Conservation (phyloP, 139 green algal genomes). For the Chlamydomonas eustigma region DNA sequence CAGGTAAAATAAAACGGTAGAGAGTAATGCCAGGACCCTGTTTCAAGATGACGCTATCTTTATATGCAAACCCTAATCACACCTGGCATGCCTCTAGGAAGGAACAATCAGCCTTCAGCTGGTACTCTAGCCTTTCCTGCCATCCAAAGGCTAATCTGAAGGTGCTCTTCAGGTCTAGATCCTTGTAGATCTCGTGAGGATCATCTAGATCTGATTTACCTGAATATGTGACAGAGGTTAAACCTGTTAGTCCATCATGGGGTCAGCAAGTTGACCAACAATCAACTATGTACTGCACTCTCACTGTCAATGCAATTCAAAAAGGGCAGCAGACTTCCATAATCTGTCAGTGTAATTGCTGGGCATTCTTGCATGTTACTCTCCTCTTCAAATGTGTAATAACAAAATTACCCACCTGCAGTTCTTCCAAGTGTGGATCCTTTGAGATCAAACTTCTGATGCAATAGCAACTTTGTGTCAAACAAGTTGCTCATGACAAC, state of each 20-base stretch:
- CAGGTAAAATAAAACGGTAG: neutral
- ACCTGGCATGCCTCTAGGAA: neutral
- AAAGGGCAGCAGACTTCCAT: no score
- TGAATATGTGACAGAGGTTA: no score
- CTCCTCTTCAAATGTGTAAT: no score
- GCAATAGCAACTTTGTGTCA: conserved; percentile 71
- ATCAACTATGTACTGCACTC: no score
- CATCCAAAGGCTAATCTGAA: neutral
- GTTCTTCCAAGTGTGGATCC: conserved; percentile 73
- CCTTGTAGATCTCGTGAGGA: conserved; percentile 65
- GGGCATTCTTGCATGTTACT: no score
- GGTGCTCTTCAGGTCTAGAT: neutral
- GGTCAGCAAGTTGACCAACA: no score
- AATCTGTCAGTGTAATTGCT: no score
- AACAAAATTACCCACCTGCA: conserved; percentile 2
- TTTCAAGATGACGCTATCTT: neutral
- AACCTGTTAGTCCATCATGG: no score
- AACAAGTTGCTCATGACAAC: conserved; percentile 97
- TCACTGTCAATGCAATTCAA: no score
- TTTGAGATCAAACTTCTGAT: conserved; percentile 93
- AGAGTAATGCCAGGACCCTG: neutral
- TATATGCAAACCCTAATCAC: neutral
- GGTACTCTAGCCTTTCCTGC: neutral
- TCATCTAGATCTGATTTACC: conserved; percentile 14
- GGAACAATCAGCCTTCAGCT: neutral